Conservation (phyloP, 208 protist genomes). For the Leishmania mexicana region DNA sequence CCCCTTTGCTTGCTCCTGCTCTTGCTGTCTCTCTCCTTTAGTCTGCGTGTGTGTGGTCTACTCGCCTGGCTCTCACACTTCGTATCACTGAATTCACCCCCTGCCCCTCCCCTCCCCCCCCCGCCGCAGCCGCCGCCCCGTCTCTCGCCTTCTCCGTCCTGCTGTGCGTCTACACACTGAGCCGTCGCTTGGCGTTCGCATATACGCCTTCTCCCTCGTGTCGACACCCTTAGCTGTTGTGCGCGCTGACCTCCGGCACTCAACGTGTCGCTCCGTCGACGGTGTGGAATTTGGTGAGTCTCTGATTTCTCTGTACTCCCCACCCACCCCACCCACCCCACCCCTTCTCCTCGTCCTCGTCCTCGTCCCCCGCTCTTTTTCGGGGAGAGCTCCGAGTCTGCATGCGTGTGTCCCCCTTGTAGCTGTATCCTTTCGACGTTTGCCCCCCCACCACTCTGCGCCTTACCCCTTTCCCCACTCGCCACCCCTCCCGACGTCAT, state of each 20-base stretch:
- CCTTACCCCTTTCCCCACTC: not conserved
- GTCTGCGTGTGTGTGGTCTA: not conserved
- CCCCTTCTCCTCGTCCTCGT: no score
- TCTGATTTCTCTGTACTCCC: not conserved
- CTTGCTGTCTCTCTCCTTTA: not conserved
- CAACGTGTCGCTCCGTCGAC: no score
- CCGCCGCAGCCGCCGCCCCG: no score
- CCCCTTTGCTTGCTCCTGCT: slow-evolving; percentile 5
- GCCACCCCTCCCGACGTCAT: not conserved
- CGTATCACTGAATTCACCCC: not conserved
- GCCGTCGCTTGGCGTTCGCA: not conserved
- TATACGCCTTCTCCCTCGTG: not conserved
- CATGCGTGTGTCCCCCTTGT: not conserved
- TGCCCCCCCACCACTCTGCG: not conserved
- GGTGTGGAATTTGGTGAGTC: not conserved
- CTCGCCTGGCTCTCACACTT: not conserved
- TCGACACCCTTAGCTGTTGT: no score
- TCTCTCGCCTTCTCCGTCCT: not conserved
- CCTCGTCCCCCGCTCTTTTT: not conserved
- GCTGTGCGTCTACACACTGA: not conserved
- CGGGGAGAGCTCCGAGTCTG: not conserved
- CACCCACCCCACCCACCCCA: no score
- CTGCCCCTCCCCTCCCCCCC: no score
- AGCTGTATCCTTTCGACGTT: not conserved
- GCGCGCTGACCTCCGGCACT: no score